Evolutionary conservation across 108 stramenopile species (phyloP).

Genomic region (Bacterosira constricta): DNA sequence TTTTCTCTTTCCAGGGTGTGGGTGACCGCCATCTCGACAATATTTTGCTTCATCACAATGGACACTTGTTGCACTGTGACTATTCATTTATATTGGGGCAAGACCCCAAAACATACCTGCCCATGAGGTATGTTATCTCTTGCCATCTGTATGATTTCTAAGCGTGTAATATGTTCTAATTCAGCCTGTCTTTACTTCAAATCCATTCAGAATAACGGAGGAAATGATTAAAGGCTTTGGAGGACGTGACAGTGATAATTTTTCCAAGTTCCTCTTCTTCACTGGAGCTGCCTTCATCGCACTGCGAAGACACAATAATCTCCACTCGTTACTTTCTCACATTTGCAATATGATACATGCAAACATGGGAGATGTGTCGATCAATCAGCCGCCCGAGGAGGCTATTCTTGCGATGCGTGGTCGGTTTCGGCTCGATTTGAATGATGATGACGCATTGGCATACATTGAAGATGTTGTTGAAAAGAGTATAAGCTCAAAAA

Average conservation of each 20-base stretch:
- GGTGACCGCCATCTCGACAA: constrained; percentile 91
- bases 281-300: constrained; percentile 83
- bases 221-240: constrained; percentile 90
- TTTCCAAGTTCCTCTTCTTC: constrained; percentile 76
- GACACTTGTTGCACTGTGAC: constrained; percentile 87
- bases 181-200: background rate
- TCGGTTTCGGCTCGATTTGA: constrained; percentile 72
- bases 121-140: constrained; percentile 66
- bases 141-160: background rate
- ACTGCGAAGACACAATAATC: constrained; percentile 75
- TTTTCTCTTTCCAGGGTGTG: constrained; percentile 54
- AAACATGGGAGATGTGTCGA: constrained; percentile 59
- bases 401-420: constrained; percentile 69
- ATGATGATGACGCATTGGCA: constrained; percentile 71
- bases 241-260: constrained; percentile 84
- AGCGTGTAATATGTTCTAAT: too few species aligned
- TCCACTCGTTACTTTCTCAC: constrained; percentile 71
- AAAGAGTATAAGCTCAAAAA: constrained; percentile 68
- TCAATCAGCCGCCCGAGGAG: constrained; percentile 60
- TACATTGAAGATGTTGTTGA: constrained; percentile 86
- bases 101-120: constrained; percentile 89
- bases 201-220: constrained; percentile 65
- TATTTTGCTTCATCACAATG: constrained; percentile 80
- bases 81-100: constrained; percentile 85
- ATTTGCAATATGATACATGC: constrained; percentile 65